Percentiles rank a stretch among this genome's conserved stretches.
These are phyloP conservation scores for Venturia carpophila DNA, from an alignment of 2,329 filamentous ascomycete genomes.

Conservation along the genomic window DNA sequence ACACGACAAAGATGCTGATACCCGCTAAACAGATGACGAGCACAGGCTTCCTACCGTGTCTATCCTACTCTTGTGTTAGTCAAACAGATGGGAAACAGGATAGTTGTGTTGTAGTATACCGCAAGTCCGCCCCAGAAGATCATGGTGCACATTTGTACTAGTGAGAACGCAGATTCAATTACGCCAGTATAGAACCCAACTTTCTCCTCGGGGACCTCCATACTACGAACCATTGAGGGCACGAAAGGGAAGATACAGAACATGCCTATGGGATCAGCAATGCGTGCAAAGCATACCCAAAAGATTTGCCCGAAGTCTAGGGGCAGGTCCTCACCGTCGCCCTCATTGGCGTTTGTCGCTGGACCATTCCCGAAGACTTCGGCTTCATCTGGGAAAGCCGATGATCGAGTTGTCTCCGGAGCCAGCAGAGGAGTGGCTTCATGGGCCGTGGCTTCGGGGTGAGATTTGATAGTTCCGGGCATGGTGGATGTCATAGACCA, in stretches of 20 bases:
- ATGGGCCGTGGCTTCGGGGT: neutral
- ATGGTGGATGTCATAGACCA: neutral
- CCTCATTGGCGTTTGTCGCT: neutral
- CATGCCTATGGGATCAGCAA: conserved; percentile 73
- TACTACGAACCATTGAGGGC: conserved; percentile 67
- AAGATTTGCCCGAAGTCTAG: conserved; percentile 59
- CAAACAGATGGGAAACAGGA: neutral
- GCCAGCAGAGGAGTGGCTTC: conserved; percentile 15
- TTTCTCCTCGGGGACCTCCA: conserved; percentile 53
- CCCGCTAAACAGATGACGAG: conserved; percentile 60
- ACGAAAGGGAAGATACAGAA: conserved; percentile 78
- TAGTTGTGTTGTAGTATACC: conserved; percentile 45
- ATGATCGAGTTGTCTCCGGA: neutral
- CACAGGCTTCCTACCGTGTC: conserved; percentile 59
- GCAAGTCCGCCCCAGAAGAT: conserved; percentile 62
- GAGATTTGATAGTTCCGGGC: neutral
- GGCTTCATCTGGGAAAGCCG: neutral
- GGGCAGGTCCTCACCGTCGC: conserved; percentile 38
- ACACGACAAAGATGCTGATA: conserved; percentile 49
- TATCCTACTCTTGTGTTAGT: neutral
- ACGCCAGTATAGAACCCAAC: conserved; percentile 74
- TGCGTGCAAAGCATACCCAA: conserved; percentile 63
- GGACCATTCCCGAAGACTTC: neutral
- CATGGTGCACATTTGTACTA: conserved; percentile 72
- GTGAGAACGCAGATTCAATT: conserved; percentile 63